These are phyloP conservation scores for Didymella sp. DNA, from an alignment of 2,329 filamentous ascomycete genomes.

Conservation along the genomic window DNA sequence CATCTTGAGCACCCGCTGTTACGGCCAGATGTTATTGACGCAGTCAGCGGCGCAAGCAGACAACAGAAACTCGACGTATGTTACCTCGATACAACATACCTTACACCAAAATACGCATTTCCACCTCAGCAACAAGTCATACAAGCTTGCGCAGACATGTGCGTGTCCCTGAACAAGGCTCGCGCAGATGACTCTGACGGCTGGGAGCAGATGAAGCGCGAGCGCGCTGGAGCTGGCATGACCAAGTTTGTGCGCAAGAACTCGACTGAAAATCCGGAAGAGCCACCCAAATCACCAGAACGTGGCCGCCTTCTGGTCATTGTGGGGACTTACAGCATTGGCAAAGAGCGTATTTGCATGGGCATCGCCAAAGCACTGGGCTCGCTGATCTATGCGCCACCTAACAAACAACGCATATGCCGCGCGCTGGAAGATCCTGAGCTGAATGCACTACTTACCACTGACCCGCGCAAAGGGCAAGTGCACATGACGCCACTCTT, in stretches of 20 bases:
- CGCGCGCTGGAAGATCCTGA: slow-evolving; percentile 85
- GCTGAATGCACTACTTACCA: slow-evolving; percentile 77
- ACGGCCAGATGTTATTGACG: slow-evolving; percentile 74
- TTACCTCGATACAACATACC: slow-evolving; percentile 96
- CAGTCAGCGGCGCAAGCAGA: slow-evolving; percentile 70
- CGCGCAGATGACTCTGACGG: slow-evolving; percentile 63
- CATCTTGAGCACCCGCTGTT: slow-evolving; percentile 85
- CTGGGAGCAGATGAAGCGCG: slow-evolving; percentile 64
- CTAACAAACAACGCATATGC: slow-evolving; percentile 84
- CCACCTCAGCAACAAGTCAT: slow-evolving; percentile 89
- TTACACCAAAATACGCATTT: slow-evolving; percentile 95
- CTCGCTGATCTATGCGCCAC: slow-evolving; percentile 87
- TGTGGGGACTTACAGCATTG: slow-evolving; percentile 96
- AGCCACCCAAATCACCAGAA: slow-evolving; percentile 29
- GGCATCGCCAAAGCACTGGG: slow-evolving; percentile 86
- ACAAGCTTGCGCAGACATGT: slow-evolving; percentile 84
- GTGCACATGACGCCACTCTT: slow-evolving; percentile 98
- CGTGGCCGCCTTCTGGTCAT: slow-evolving; percentile 82
- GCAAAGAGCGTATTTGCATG: slow-evolving; percentile 94
- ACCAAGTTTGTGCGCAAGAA: slow-evolving; percentile 65
- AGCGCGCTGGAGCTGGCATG: slow-evolving; percentile 65
- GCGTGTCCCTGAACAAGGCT: slow-evolving; percentile 75
- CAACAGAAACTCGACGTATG: slow-evolving; percentile 94
- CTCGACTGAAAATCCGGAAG: slow-evolving; percentile 41
- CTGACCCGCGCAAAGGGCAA: slow-evolving; percentile 81